Evolutionary conservation across 129 eudicot genomes (phyloP).

Genomic region (Saussurea involucrata): DNA sequence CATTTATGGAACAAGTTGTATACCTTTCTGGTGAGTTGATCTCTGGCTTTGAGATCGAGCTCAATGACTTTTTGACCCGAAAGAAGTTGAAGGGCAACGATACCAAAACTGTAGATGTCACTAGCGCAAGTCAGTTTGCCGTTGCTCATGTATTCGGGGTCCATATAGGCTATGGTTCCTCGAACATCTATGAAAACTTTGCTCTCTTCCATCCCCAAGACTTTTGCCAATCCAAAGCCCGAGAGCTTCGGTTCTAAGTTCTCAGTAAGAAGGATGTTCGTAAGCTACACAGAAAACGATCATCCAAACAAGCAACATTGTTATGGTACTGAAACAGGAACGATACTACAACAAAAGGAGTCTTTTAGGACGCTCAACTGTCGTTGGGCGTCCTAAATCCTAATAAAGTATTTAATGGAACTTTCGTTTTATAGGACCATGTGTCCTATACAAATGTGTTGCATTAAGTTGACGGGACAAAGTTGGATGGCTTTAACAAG

Average conservation of each 20-base stretch:
- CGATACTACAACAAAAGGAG: not conserved
- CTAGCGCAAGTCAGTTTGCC: conserved; percentile 83
- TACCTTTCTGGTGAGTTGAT: conserved; percentile 77
- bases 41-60: conserved; percentile 71
- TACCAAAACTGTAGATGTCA: conserved; percentile 78
- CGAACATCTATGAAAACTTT: conserved; percentile 77
- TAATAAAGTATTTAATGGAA: not conserved
- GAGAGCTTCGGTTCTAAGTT: conserved; percentile 69
- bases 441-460: not conserved
- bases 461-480: too few relatives aligned
- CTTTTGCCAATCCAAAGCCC: conserved; percentile 73
- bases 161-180: conserved; percentile 86
- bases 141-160: conserved; percentile 87
- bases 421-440: not conserved
- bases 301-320: not conserved
- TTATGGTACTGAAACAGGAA: not conserved
- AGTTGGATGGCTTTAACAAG: too few relatives aligned
- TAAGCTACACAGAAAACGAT: conserved; percentile 38
- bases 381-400: not conserved
- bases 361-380: not conserved
- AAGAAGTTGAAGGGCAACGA: conserved; percentile 69
- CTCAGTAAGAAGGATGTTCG: conserved; percentile 75
- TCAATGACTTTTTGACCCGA: conserved; percentile 81
- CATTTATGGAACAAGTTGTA: not conserved
- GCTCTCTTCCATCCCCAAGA: conserved; percentile 78